Evolutionary conservation across 2,329 filamentous ascomycete species (phyloP).

Genomic region (Neopestalotiopsis sp.): DNA sequence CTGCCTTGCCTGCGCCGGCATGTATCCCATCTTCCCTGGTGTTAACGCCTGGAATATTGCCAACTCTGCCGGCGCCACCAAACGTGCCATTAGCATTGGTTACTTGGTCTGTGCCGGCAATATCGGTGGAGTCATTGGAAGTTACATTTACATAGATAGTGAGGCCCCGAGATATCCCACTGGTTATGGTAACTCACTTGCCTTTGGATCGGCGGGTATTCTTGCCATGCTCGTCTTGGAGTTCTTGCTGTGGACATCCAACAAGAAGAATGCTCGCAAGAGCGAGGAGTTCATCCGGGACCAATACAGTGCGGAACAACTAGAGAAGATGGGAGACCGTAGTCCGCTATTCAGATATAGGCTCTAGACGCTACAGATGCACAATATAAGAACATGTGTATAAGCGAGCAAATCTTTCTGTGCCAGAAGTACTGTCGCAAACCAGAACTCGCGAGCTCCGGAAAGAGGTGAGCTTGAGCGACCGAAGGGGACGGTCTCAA

Average conservation of each 20-base stretch:
- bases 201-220: constrained; percentile 29
- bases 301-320: constrained; percentile 35
- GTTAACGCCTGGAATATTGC: constrained; percentile 47
- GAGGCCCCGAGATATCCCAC: constrained; percentile 40
- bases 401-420: too few relatives aligned
- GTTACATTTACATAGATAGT: constrained; percentile 37
- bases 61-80: constrained; percentile 44
- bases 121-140: constrained; percentile 41
- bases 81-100: constrained; percentile 48
- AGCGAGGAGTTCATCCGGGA: constrained; percentile 32
- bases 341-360: constrained; percentile 39
- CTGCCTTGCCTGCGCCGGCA: constrained; percentile 44
- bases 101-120: constrained; percentile 47
- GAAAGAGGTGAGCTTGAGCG: too few relatives aligned
- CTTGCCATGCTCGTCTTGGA: constrained; percentile 22
- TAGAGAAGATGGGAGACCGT: constrained; percentile 37
- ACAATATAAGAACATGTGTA: too few relatives aligned
- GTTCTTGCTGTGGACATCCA: constrained; percentile 23
- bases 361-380: constrained; percentile 14
- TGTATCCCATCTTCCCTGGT: constrained; percentile 48
- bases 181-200: constrained; percentile 39
- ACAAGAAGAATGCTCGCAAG: constrained; percentile 31
- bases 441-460: too few relatives aligned
- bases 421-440: too few relatives aligned
- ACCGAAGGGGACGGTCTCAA: too few relatives aligned